Evolutionary conservation across 2,329 filamentous ascomycete genomes (phyloP), one percentile per base, ranked within the genome.

Genomic region (Pseudogymnoascus sp.): DNA sequence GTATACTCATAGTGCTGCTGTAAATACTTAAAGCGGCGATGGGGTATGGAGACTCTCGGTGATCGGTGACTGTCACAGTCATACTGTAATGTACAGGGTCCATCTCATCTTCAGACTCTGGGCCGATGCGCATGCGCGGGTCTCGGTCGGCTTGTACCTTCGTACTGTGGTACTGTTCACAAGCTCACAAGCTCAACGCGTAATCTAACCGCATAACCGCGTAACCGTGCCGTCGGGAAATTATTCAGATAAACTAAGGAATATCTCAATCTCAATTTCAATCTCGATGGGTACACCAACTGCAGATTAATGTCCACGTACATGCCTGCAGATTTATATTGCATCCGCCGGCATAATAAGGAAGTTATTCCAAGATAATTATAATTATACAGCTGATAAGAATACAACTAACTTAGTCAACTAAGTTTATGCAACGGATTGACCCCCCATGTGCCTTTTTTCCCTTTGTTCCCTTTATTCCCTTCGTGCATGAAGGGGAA

Each of bases 221-320:
- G 44, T 28, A 50, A 53, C 44, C 44, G 44, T 53, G 23, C 44
- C 23, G 44, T 31, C 44, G 44, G 23, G 44, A 53, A 53, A 53
- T 53, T 53, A 53, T 53, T 53, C 44, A 53, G 44, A 53, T 31
- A 11, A 53, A 10, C 44, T 31, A 47, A n/a, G 44, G 44, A 53
- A 53, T 53, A 53, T 53, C 44, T 53, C 19, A 53, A 53, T 53
- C 44, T 53, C 44, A 53, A 53, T 53, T 31, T 53, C 44, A 31
- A 53, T 31, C 44, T 53, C 44, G 8, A 13, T 50, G 15, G 2
- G 1, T 17, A 53, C 15, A 13, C 23, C 8, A 28, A 28, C 44
- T 10, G 44, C 5, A 53, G 44, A 53, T 53, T 53, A 17, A 53
- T 28, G 44, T 53, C 28, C 23, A 21, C 13, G 23, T 10, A 28